These are phyloP conservation scores for Fraxinus velutina DNA, from an alignment of 305 asterid species.

Conservation along the genomic window DNA sequence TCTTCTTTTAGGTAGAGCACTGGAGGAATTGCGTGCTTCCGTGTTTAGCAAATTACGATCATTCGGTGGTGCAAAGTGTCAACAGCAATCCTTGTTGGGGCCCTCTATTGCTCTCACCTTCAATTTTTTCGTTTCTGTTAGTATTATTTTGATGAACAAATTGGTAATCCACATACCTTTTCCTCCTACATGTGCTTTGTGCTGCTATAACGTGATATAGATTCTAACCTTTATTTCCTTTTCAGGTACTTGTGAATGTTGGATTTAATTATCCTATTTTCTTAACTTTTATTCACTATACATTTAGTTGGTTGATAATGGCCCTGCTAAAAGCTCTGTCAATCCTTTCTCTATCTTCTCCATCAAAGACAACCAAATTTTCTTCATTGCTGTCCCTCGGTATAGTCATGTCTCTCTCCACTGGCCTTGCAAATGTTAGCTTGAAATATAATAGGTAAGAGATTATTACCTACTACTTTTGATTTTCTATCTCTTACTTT, in stretches of 20 bases:
- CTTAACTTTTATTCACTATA: slow-evolving; percentile 86
- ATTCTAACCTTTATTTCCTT: slow-evolving; percentile 13
- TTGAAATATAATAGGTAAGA: slow-evolving; percentile 87
- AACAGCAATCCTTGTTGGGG: slow-evolving; percentile 63
- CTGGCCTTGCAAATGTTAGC: slow-evolving; percentile 98
- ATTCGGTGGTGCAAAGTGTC: slow-evolving; percentile 65
- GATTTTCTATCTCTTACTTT: slow-evolving; percentile 8
- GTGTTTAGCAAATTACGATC: slow-evolving; percentile 64
- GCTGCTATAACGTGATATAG: background rate
- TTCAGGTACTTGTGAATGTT: slow-evolving; percentile 79
- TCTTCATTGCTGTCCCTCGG: slow-evolving; percentile 81
- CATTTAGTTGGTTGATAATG: slow-evolving; percentile 87
- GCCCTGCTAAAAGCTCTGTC: slow-evolving; percentile 73
- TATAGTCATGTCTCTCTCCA: slow-evolving; percentile 95
- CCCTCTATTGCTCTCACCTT: slow-evolving; percentile 85
- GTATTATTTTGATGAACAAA: slow-evolving; percentile 92
- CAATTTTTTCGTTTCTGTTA: slow-evolving; percentile 80
- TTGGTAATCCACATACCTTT: slow-evolving; percentile 47
- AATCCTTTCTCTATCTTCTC: slow-evolving; percentile 70
- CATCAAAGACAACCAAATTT: slow-evolving; percentile 68
- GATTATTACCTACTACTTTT: slow-evolving; percentile 7
- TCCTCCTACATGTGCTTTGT: slow-evolving; percentile 7
- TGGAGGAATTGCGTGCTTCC: slow-evolving; percentile 82
- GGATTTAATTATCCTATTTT: slow-evolving; percentile 91
- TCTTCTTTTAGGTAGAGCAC: slow-evolving; percentile 63